Conservation (phyloP, 129 eudicot genomes). For the Lactuca sativa region DNA sequence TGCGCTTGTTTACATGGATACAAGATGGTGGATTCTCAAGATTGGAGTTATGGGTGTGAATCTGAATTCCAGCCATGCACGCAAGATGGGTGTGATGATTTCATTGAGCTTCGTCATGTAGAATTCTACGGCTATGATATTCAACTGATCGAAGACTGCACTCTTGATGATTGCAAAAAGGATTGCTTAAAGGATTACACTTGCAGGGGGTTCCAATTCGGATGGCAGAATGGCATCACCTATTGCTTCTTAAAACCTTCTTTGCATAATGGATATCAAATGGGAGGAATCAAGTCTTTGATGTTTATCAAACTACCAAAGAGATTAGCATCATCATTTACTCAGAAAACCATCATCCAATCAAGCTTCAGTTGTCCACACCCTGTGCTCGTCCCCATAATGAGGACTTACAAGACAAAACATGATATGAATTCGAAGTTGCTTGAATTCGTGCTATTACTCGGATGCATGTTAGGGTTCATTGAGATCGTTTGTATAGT, state of each 20-base stretch:
- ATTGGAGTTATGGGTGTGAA: constrained; percentile 44
- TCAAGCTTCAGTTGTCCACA: background rate
- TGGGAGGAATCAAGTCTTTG: background rate
- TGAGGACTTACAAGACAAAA: background rate
- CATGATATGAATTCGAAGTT: background rate
- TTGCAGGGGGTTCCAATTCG: constrained; percentile 35
- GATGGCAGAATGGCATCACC: background rate
- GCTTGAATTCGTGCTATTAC: constrained; percentile 15
- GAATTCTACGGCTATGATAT: constrained; percentile 42
- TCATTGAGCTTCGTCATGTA: constrained; percentile 24
- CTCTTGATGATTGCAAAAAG: constrained; percentile 18
- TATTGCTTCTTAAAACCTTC: constrained; percentile 31
- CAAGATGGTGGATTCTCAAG: constrained; percentile 32
- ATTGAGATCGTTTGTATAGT: constrained; percentile 18
- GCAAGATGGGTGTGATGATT: background rate
- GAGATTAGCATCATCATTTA: background rate
- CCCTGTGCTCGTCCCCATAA: background rate
- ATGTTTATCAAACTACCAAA: constrained; percentile 38
- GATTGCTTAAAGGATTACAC: constrained; percentile 18
- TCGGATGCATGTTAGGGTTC: constrained; percentile 14
- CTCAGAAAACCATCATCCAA: background rate
- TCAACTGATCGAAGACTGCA: background rate
- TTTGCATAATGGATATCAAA: background rate
- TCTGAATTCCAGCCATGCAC: constrained; percentile 27
- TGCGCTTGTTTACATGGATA: constrained; percentile 45